Percentiles rank a stretch among this genome's conserved stretches.
Conservation (phyloP, 768 basidiomycete species). For the Gyrodon lividus region DNA sequence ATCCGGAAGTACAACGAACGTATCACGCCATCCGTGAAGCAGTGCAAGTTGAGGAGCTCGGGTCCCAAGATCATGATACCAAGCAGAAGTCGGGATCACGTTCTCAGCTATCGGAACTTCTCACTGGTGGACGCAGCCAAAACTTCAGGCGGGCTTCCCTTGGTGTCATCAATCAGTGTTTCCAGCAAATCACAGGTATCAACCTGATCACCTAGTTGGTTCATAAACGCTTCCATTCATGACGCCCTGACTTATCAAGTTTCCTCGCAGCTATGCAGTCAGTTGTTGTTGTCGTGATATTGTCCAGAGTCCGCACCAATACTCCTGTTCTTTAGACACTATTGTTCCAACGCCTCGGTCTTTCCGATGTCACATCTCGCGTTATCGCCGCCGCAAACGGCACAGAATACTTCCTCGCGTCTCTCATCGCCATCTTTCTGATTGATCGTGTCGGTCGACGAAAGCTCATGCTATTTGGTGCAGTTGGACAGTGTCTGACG, state of each 20-base stretch:
- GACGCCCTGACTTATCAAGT: conserved; percentile 20
- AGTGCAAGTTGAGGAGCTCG: conserved; percentile 41
- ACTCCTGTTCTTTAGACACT: conserved; percentile 34
- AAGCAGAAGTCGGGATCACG: background rate
- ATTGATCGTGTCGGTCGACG: conserved; percentile 75
- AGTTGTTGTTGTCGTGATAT: conserved; percentile 9
- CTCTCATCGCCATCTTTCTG: conserved; percentile 66
- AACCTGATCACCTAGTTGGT: conserved; percentile 65
- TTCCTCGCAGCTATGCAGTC: conserved; percentile 30
- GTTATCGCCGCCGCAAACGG: conserved; percentile 67
- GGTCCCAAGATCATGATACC: background rate
- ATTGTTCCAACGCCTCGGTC: conserved; percentile 57
- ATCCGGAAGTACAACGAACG: conserved; percentile 47
- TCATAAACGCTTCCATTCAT: conserved; percentile 11
- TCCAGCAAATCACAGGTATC: conserved; percentile 70
- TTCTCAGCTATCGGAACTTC: too few species aligned
- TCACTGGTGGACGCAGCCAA: conserved; percentile 54
- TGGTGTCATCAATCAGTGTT: conserved; percentile 59
- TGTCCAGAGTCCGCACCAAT: background rate
- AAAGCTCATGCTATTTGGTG: conserved; percentile 68
- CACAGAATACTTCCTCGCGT: conserved; percentile 72
- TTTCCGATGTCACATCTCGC: conserved; percentile 55
- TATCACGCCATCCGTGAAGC: conserved; percentile 56
- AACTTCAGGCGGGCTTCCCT: conserved; percentile 59
- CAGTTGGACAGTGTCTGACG: conserved; percentile 54